Percentiles rank a stretch among this genome's conserved stretches.
Evolutionary conservation across 139 green algal species (phyloP).

Genomic region (Yamagishiella unicocca): DNA sequence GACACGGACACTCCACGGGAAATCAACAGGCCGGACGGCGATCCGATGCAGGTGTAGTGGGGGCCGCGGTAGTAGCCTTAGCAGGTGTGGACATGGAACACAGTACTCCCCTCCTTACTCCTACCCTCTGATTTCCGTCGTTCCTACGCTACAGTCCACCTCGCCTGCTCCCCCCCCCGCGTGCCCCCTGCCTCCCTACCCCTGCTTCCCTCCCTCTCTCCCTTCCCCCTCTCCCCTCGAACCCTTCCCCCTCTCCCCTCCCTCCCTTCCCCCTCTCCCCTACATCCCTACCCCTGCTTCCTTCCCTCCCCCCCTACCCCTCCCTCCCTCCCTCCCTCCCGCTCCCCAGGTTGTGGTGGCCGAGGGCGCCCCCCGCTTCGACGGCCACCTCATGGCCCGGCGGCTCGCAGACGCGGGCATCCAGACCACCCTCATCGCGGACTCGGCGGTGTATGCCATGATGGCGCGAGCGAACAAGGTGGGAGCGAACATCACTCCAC

Average conservation of each 20-base stretch:
- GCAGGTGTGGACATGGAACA: background rate
- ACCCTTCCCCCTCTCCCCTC: background rate
- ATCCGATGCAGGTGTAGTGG: too few relatives aligned
- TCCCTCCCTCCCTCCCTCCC: background rate
- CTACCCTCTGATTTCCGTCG: background rate
- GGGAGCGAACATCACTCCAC: background rate
- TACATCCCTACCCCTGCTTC: too few relatives aligned
- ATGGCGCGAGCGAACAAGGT: slow-evolving; percentile 98
- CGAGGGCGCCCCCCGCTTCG: slow-evolving; percentile 89
- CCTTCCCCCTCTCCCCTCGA: too few relatives aligned
- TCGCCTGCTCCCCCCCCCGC: too few relatives aligned
- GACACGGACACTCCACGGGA: too few relatives aligned
- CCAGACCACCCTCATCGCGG: slow-evolving; percentile 89
- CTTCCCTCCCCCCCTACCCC: background rate
- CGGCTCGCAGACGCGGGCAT: slow-evolving; percentile 86
- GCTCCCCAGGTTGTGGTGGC: slow-evolving; percentile 89
- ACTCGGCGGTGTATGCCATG: slow-evolving; percentile 96
- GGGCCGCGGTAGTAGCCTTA: too few relatives aligned
- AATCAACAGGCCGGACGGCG: too few relatives aligned
- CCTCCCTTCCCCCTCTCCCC: background rate
- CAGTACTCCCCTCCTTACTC: background rate
- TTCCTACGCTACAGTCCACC: too few relatives aligned
- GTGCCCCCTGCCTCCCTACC: too few relatives aligned
- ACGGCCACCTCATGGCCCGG: slow-evolving; percentile 90
- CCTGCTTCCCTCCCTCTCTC: too few relatives aligned